Evolutionary conservation across 192 early-diverging fungal genomes (phyloP).

Genomic region (Radiomyces spectabilis): DNA sequence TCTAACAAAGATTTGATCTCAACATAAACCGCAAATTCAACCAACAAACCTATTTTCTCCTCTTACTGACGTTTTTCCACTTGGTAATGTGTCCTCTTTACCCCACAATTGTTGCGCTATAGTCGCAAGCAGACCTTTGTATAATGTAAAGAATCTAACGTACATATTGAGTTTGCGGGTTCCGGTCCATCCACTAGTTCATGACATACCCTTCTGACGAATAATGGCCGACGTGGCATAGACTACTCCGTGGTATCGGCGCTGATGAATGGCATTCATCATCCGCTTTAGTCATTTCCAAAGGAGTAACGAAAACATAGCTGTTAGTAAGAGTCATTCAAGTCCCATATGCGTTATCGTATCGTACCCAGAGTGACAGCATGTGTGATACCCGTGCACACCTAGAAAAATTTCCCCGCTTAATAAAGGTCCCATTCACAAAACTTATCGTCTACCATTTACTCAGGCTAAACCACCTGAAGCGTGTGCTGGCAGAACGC

Average conservation of each 20-base stretch:
- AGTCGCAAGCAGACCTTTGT: conserved; percentile 34
- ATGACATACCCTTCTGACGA: conserved; percentile 35
- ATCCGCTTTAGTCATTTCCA: conserved; percentile 35
- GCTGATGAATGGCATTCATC: conserved; percentile 9
- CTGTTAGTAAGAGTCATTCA: no score
- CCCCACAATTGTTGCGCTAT: conserved; percentile 38
- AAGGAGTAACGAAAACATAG: conserved; percentile 36
- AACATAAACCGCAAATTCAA: conserved; percentile 32
- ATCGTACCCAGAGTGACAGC: conserved; percentile 34
- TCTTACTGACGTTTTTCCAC: no score
- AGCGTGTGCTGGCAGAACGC: conserved; percentile 24
- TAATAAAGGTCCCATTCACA: neutral
- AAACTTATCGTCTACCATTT: neutral
- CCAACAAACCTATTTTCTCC: conserved; percentile 21
- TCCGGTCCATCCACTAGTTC: no score
- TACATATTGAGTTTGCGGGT: no score
- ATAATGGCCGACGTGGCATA: conserved; percentile 24
- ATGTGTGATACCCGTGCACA: conserved; percentile 36
- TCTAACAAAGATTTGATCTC: conserved; percentile 30
- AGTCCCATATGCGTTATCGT: neutral
- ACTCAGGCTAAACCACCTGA: conserved; percentile 30
- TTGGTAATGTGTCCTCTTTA: no score
- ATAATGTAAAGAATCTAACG: conserved; percentile 28
- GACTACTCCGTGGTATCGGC: conserved; percentile 27
- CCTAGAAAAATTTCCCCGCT: neutral